Percentiles rank a stretch among this genome's conserved stretches.
These are phyloP conservation scores for Naganishia liquefaciens DNA, from an alignment of 1,284 basidiomycete genomes.

Conservation along the genomic window DNA sequence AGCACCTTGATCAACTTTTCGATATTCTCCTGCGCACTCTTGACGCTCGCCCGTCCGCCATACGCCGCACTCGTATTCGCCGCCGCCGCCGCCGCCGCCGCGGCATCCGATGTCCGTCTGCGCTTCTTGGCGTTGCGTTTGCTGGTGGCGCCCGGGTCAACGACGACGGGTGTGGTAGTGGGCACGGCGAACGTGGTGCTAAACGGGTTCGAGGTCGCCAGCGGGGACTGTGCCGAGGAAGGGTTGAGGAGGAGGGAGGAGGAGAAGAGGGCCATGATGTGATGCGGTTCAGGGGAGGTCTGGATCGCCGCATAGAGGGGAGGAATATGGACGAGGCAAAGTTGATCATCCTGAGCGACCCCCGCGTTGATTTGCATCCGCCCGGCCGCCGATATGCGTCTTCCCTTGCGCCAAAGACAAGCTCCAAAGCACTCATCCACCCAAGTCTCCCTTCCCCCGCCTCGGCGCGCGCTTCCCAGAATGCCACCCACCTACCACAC, in stretches of 20 bases:
- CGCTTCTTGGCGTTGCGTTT: conserved; percentile 65
- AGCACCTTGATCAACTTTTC: conserved; percentile 74
- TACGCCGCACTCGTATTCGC: conserved; percentile 43
- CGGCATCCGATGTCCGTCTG: conserved; percentile 58
- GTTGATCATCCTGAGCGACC: too few species aligned
- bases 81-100: too few species aligned
- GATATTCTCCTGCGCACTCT: conserved; percentile 65
- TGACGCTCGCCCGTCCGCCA: conserved; percentile 37
- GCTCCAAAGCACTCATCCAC: too few species aligned
- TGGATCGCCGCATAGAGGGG: too few species aligned
- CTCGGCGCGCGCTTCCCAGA: too few species aligned
- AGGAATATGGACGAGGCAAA: background rate
- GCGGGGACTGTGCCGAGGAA: background rate
- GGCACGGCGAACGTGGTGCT: conserved; percentile 7
- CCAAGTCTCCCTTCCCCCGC: too few species aligned
- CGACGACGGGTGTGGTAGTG: conserved; percentile 1
- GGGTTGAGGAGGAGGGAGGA: conserved; percentile 28
- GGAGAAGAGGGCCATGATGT: conserved; percentile 30
- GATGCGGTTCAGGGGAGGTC: background rate
- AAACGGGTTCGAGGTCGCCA: conserved; percentile 19
- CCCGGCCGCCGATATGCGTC: conserved; percentile 5
- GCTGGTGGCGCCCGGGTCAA: conserved; percentile 5
- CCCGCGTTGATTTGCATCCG: conserved; percentile 10
- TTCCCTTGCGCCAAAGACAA: too few species aligned
- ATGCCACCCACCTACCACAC: conserved; percentile 12